Conservation (phyloP, 768 basidiomycete genomes). For the Hypsizygus marmoreus region DNA sequence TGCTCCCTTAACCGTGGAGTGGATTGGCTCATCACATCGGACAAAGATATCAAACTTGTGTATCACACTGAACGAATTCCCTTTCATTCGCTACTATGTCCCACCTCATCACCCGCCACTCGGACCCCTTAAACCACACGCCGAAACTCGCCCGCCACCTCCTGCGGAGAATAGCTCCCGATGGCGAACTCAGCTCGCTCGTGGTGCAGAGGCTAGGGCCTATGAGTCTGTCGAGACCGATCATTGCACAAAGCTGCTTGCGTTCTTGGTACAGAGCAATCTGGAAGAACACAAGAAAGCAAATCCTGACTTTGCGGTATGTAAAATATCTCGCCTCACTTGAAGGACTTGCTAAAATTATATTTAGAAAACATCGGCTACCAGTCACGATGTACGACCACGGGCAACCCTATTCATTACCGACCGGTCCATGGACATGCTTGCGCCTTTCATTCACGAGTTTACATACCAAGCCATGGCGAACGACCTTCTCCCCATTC, state of each 20-base stretch:
- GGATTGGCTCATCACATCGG: slow-evolving; percentile 2
- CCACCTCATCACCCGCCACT: slow-evolving; percentile 82
- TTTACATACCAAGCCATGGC: slow-evolving; percentile 99
- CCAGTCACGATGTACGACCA: slow-evolving; percentile 54
- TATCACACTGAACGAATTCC: slow-evolving; percentile 88
- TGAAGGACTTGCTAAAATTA: slow-evolving; percentile 3
- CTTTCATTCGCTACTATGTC: slow-evolving; percentile 90
- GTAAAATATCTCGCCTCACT: slow-evolving; percentile 27
- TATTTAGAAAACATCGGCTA: slow-evolving; percentile 43
- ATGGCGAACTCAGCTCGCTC: slow-evolving; percentile 82
- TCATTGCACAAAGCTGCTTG: slow-evolving; percentile 78
- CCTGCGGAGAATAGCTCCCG: slow-evolving; percentile 63
- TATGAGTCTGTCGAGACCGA: slow-evolving; percentile 74
- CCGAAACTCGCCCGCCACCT: slow-evolving; percentile 64
- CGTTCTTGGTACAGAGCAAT: slow-evolving; percentile 79
- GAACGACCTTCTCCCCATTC: slow-evolving; percentile 88
- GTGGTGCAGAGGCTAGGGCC: slow-evolving; percentile 68
- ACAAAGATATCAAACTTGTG: slow-evolving; percentile 83
- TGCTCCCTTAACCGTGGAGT: slow-evolving; percentile 8
- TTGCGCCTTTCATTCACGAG: slow-evolving; percentile 91
- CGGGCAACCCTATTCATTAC: slow-evolving; percentile 87
- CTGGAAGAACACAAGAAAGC: slow-evolving; percentile 86
- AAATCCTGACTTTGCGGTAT: slow-evolving; percentile 87
- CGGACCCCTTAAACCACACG: slow-evolving; percentile 75
- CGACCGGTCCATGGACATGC: slow-evolving; percentile 93